Evolutionary conservation across 345 rosid species (phyloP).

Genomic region (Erodium maritimum): DNA sequence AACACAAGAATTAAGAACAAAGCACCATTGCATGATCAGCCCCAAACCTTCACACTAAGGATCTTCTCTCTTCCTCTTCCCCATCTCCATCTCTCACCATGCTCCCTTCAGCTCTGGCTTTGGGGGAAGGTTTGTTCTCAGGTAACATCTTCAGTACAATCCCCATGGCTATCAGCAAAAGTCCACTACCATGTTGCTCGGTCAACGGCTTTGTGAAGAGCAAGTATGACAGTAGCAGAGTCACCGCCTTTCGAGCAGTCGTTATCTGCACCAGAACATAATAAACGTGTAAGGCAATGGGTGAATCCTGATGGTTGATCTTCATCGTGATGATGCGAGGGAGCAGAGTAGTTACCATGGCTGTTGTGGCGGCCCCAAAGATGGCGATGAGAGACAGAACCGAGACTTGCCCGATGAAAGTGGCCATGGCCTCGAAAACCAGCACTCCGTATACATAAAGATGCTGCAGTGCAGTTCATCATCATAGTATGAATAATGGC

Average conservation of each 20-base stretch:
- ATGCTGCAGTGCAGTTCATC: constrained; percentile 28
- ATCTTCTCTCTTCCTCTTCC: background rate
- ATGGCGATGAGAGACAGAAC: constrained; percentile 87
- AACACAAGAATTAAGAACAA: too few species aligned
- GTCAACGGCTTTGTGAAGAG: constrained; percentile 86
- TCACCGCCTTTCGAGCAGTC: constrained; percentile 75
- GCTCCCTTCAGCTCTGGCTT: background rate
- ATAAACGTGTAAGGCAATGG: too few species aligned
- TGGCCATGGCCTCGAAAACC: constrained; percentile 90
- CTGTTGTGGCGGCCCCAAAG: constrained; percentile 93
- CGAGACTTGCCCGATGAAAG: constrained; percentile 87
- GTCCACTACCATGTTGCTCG: constrained; percentile 69
- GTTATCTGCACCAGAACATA: too few species aligned
- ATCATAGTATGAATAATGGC: too few species aligned
- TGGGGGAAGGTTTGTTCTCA: constrained; percentile 27
- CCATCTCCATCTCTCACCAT: background rate
- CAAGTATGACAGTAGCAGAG: constrained; percentile 59
- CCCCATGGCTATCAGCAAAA: constrained; percentile 70
- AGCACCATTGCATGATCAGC: background rate
- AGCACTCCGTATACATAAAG: constrained; percentile 84
- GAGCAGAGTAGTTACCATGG: constrained; percentile 42
- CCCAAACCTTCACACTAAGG: background rate
- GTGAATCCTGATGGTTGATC: too few species aligned
- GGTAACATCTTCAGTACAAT: constrained; percentile 73
- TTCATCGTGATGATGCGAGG: too few species aligned